Conservation (phyloP, 345 rosid genomes). For the Gossypium sturtianum region DNA sequence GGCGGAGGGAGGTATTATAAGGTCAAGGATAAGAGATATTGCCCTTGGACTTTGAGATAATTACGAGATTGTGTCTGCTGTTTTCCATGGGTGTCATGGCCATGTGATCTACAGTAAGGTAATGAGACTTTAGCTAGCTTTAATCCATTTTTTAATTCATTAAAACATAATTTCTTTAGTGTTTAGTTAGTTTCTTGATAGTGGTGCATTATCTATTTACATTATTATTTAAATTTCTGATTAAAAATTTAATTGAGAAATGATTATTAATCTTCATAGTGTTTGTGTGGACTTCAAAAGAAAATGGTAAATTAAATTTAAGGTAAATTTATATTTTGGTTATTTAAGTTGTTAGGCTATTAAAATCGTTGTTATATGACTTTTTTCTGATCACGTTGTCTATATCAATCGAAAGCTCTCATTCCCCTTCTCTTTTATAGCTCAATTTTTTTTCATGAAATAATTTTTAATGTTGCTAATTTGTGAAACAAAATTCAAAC, state of each 20-base stretch:
- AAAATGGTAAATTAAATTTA: too few relatives aligned
- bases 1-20: neutral
- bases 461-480: too few relatives aligned
- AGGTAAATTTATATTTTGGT: too few relatives aligned
- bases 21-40: neutral
- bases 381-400: accelerated
- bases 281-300: too few relatives aligned
- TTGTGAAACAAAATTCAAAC: too few relatives aligned
- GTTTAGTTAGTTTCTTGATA: neutral
- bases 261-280: too few relatives aligned
- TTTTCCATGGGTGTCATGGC: neutral
- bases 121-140: neutral
- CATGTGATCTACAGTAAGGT: slow-evolving; percentile 13
- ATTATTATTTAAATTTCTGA: too few relatives aligned
- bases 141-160: neutral
- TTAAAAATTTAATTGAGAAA: too few relatives aligned
- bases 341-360: too few relatives aligned
- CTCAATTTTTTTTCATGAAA: too few relatives aligned
- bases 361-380: too few relatives aligned
- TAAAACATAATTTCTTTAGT: neutral
- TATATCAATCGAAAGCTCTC: accelerated
- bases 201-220: neutral
- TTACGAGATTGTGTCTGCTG: slow-evolving; percentile 21
- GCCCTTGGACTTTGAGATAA: slow-evolving; percentile 4
- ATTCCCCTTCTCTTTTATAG: too few relatives aligned